Base-by-base conservation (phyloP, 108 stramenopile genomes). In the Stephanodiscus triporus region DNA sequence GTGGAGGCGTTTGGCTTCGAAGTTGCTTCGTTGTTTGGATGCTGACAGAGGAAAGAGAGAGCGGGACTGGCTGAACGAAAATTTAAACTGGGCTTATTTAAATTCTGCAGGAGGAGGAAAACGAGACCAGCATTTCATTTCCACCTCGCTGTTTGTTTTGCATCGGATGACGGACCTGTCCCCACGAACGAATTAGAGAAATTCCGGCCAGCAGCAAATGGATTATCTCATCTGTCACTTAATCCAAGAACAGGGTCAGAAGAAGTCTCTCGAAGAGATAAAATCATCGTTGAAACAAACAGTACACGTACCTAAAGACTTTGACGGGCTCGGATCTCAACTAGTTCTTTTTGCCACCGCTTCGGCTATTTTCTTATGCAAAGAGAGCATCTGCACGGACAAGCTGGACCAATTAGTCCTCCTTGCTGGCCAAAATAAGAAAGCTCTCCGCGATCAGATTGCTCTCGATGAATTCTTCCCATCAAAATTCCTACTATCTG, bases 401-500 rank as follows among this genome's bases (percentile, higher is more conserved):
- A 24, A 29, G 2, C 4, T 20, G 36, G 11, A 23, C 48, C 34
- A 20, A 2, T 17, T 36, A 27, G 42, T 58, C 34, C 11, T 22
- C 27, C 17, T 56, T 9, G 26, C 0, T n/a, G 8, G 53, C 6
- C 34, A 29, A 55, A 27, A 23, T 32, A n/a, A 22, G 13, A 54
- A 23, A 17, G 67, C n/a, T 11, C 6, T 54, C 1, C 20, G 17
- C 19, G 16, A 59, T 8, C 22, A 53, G 16, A 29, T 32, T 8
- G 67, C 67, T 34, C 23, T 23, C 23, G 51, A 68, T 55, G 27
- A 68, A 19, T 26, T 27, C n/a, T 54, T 68, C 16, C 9, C 26
- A n/a, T 13, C 67, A 24, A 68, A 55, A 19, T 30, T 68, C 22
- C 51, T 68, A 5, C 55, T 54, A n/a, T 51, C 53, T 1, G 51